A percentile compares a stretch with the other conserved stretches of the same genome.
phyloP scores from a whole-genome alignment of 495 filamentous ascomycete species.

The Lophium mytilinum region DNA sequence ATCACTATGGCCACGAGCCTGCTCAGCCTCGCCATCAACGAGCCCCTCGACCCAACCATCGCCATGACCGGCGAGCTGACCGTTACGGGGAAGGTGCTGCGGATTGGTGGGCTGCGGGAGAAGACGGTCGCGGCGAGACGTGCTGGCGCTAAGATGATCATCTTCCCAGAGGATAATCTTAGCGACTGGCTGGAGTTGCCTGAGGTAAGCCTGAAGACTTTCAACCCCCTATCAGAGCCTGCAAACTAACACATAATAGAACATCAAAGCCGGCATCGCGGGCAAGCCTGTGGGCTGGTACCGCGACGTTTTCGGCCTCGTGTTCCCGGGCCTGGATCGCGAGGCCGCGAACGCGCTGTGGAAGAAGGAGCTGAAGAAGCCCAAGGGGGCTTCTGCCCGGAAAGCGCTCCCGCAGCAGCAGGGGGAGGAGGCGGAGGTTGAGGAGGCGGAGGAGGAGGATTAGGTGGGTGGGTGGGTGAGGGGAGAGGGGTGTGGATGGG shows the following conservation, averaged over 20 bases:
- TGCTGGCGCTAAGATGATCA: slow-evolving; percentile 87
- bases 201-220: slow-evolving; percentile 57
- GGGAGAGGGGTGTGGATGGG: neutral
- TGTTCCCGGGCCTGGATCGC: slow-evolving; percentile 76
- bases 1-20: slow-evolving; percentile 95
- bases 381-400: slow-evolving; percentile 36
- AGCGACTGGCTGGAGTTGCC: slow-evolving; percentile 97
- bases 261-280: slow-evolving; percentile 92
- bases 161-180: slow-evolving; percentile 92
- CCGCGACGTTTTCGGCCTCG: slow-evolving; percentile 81
- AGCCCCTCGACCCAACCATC: slow-evolving; percentile 71
- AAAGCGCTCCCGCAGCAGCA: slow-evolving; percentile 30
- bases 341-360: slow-evolving; percentile 62
- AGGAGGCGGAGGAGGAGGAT: slow-evolving; percentile 35
- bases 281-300: slow-evolving; percentile 90
- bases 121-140: slow-evolving; percentile 97
- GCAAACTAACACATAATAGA: slow-evolving; percentile 51
- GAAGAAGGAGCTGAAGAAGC: slow-evolving; percentile 61
- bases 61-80: slow-evolving; percentile 99
- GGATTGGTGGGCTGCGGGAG: slow-evolving; percentile 93
- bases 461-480: slow-evolving; percentile 16
- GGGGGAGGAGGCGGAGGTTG: slow-evolving; percentile 29
- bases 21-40: slow-evolving; percentile 72
- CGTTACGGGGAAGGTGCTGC: slow-evolving; percentile 91
- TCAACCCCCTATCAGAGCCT: slow-evolving; percentile 2